Evolutionary conservation across 1,284 basidiomycete species (phyloP).

Genomic region (Mycena citricolor): DNA sequence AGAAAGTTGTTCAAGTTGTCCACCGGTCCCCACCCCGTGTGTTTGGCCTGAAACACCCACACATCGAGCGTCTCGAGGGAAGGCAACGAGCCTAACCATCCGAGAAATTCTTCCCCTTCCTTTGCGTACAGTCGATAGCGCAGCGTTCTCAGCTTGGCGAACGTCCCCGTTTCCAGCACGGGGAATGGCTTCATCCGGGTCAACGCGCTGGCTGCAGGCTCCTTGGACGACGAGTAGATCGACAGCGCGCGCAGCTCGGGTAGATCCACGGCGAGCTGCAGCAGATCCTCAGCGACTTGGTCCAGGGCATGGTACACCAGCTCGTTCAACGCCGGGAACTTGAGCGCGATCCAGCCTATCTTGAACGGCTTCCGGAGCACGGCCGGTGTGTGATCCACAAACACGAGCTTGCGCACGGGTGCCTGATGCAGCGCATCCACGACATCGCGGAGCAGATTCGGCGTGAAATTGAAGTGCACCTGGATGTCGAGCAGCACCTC

Average conservation of each 20-base stretch:
- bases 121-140: conserved; percentile 7
- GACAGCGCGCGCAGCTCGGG: conserved; percentile 5
- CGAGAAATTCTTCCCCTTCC: conserved; percentile 6
- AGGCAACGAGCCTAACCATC: conserved; percentile 1
- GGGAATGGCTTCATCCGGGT: background rate
- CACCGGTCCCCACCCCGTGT: conserved; percentile 17
- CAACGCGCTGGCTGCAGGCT: background rate
- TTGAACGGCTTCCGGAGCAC: background rate
- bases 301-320: conserved; percentile 13
- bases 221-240: conserved; percentile 3
- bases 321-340: conserved; percentile 12
- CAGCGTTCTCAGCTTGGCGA: conserved; percentile 10
- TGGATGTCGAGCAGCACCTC: conserved; percentile 11
- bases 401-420: conserved; percentile 6
- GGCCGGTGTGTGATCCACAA: conserved; percentile 9
- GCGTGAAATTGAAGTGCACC: background rate
- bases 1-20: conserved; percentile 8
- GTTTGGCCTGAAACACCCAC: conserved; percentile 7
- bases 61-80: conserved; percentile 15
- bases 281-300: conserved; percentile 4
- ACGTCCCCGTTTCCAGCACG: background rate
- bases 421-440: conserved; percentile 5
- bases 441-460: conserved; percentile 2
- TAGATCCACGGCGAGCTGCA: conserved; percentile 2
- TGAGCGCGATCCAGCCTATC: conserved; percentile 10